These are phyloP conservation scores for Epichloe uncinata DNA, from an alignment of 2,329 filamentous ascomycete species.

Conservation along the genomic window DNA sequence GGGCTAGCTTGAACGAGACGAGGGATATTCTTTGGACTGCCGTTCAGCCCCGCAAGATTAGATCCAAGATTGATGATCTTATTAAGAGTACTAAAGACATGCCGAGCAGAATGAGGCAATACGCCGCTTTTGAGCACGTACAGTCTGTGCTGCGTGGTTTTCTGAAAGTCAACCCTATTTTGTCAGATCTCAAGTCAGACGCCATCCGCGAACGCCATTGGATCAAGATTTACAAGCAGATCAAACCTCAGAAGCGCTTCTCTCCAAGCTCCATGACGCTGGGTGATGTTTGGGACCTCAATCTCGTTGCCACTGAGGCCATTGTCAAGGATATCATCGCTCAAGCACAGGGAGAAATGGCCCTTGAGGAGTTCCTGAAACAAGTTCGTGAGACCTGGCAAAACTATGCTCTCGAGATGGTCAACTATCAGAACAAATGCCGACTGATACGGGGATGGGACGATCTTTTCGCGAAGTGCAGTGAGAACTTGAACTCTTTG, in stretches of 20 bases:
- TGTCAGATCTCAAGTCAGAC: constrained; percentile 89
- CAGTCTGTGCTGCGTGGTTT: constrained; percentile 80
- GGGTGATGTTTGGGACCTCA: constrained; percentile 97
- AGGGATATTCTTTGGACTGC: constrained; percentile 89
- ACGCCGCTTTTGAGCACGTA: constrained; percentile 98
- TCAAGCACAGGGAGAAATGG: constrained; percentile 97
- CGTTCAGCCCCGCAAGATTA: constrained; percentile 86
- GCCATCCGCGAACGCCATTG: constrained; percentile 93
- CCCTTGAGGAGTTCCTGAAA: constrained; percentile 90
- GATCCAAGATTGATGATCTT: constrained; percentile 75
- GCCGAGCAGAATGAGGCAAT: constrained; percentile 97
- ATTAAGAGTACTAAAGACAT: constrained; percentile 99
- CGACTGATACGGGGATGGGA: constrained; percentile 96
- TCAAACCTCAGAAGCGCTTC: constrained; percentile 87
- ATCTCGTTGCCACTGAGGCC: constrained; percentile 73
- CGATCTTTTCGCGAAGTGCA: constrained; percentile 95
- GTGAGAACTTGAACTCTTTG: constrained; percentile 91
- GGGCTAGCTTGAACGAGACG: constrained; percentile 89
- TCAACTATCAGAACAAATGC: constrained; percentile 97
- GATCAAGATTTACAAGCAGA: constrained; percentile 93
- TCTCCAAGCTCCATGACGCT: constrained; percentile 89
- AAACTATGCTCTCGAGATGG: constrained; percentile 83
- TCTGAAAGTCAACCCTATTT: constrained; percentile 77
- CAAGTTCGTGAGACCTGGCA: constrained; percentile 96
- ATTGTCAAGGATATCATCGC: constrained; percentile 87